phyloP scores from a whole-genome alignment of 2,329 filamentous ascomycete genomes.

The Colletotrichum limetticola region DNA sequence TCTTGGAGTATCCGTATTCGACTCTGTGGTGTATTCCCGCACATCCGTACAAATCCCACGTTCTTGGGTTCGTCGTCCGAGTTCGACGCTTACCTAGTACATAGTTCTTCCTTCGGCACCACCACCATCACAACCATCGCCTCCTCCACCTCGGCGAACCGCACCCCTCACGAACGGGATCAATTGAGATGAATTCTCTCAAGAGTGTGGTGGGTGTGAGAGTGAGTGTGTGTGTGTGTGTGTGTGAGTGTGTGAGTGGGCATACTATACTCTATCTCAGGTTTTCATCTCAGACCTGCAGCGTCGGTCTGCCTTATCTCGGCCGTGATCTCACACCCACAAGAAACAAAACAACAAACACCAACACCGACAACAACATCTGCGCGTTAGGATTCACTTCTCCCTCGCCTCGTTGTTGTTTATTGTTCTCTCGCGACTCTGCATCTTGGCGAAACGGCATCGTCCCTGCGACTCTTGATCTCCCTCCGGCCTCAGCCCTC shows the following conservation, averaged over 20 bases:
- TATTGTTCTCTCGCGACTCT: background rate
- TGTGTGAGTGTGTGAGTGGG: too few relatives aligned
- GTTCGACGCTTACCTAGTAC: background rate
- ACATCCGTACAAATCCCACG: background rate
- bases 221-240: background rate
- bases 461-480: background rate
- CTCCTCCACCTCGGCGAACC: background rate
- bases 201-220: background rate
- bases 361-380: background rate
- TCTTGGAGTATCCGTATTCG: background rate
- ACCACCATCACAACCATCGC: background rate
- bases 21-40: background rate
- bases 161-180: background rate
- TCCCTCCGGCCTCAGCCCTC: background rate
- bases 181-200: background rate
- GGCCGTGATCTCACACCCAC: background rate
- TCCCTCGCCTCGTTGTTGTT: background rate
- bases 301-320: conserved; percentile 18
- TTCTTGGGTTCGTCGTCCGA: background rate
- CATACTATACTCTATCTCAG: conserved; percentile 2
- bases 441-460: background rate
- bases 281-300: conserved; percentile 8
- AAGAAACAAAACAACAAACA: background rate
- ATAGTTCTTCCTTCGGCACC: background rate
- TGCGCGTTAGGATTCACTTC: background rate